Percentiles rank a stretch among this genome's conserved stretches.
These are phyloP conservation scores for Monotropa hypopitys DNA, from an alignment of 179 eudicot genomes.

Conservation along the genomic window DNA sequence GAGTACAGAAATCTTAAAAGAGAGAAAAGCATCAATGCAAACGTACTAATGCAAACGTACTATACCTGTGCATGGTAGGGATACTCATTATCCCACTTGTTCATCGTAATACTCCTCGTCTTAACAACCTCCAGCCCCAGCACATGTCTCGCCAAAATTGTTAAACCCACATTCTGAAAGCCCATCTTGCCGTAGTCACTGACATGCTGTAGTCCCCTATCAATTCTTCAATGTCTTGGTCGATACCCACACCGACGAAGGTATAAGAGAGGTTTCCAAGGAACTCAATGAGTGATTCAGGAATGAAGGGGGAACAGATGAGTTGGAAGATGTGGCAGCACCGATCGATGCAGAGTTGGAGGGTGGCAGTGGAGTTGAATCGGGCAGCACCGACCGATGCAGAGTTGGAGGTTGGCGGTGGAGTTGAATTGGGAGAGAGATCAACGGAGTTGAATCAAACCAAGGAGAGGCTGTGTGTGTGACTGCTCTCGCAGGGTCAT, in stretches of 20 bases:
- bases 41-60: slow-evolving; percentile 18
- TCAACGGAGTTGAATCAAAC: too few relatives aligned
- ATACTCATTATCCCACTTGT: slow-evolving; percentile 17
- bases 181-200: not conserved
- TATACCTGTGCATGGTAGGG: slow-evolving; percentile 11
- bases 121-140: slow-evolving; percentile 12
- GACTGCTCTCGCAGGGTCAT: too few relatives aligned
- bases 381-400: slow-evolving; percentile 22
- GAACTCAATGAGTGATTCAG: not conserved
- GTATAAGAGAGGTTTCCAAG: slow-evolving; percentile 8
- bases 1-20: slow-evolving; percentile 26
- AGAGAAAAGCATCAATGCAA: slow-evolving; percentile 16
- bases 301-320: slow-evolving; percentile 12
- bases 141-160: slow-evolving; percentile 5
- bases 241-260: slow-evolving; percentile 18
- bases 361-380: slow-evolving; percentile 24
- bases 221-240: slow-evolving; percentile 11
- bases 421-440: too few relatives aligned
- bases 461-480: too few relatives aligned
- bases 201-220: slow-evolving; percentile 2
- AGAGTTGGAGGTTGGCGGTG: slow-evolving; percentile 35
- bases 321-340: slow-evolving; percentile 35
- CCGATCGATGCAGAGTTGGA: slow-evolving; percentile 31
- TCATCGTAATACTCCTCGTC: slow-evolving; percentile 15
- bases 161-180: slow-evolving; percentile 11